These are phyloP conservation scores for Chaetomium sp. DNA, from an alignment of 2,329 filamentous ascomycete genomes.

Conservation along the genomic window DNA sequence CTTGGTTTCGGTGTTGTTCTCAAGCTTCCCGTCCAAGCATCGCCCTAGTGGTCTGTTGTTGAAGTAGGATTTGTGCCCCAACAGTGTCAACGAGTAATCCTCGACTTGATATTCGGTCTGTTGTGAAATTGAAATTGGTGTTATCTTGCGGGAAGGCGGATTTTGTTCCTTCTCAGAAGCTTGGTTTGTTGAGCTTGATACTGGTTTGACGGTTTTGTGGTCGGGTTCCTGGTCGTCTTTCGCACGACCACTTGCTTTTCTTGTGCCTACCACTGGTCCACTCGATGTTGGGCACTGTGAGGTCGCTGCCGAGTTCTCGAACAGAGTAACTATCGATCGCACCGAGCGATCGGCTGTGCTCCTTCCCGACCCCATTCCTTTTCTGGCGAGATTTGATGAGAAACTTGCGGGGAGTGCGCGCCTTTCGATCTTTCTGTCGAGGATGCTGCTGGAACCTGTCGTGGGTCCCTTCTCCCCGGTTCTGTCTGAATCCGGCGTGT, in stretches of 20 bases:
- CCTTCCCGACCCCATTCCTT: not conserved
- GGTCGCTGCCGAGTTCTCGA: not conserved
- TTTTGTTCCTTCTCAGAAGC: not conserved
- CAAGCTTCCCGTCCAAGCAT: constrained; percentile 25
- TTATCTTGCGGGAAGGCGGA: not conserved
- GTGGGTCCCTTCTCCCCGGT: not conserved
- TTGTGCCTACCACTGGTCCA: not conserved
- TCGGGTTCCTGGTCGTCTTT: not conserved
- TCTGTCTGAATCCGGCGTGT: not conserved
- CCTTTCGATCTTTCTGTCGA: constrained; percentile 21
- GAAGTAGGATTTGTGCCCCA: constrained; percentile 31
- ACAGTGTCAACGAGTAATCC: constrained; percentile 29
- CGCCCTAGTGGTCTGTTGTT: constrained; percentile 27
- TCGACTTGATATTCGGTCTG: constrained; percentile 16
- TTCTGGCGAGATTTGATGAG: constrained; percentile 25
- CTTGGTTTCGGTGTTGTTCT: not conserved
- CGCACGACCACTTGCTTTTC: not conserved
- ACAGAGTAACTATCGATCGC: constrained; percentile 7
- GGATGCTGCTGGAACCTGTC: constrained; percentile 10
- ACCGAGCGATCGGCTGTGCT: constrained; percentile 6
- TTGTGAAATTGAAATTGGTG: not conserved
- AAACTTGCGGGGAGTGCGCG: constrained; percentile 26
- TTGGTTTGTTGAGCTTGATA: not conserved
- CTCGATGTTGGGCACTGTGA: not conserved
- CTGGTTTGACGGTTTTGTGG: not conserved